These are phyloP conservation scores for Vitis rupestris DNA, from an alignment of 164 flowering plant species.

Conservation along the genomic window DNA sequence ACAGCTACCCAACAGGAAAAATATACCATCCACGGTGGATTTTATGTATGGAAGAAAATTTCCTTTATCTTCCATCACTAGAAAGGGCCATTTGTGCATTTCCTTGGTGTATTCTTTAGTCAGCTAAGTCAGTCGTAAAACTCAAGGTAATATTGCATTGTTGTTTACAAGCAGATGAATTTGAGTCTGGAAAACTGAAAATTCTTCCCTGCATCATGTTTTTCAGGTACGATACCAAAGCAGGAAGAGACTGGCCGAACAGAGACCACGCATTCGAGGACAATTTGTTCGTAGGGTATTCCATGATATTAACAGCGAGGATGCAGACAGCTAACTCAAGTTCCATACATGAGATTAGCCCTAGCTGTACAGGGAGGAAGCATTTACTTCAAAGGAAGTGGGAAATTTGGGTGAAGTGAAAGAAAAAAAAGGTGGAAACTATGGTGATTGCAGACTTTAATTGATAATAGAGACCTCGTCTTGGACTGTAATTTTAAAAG, in stretches of 20 bases:
- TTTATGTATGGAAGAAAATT: too few species aligned
- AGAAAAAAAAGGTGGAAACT: too few species aligned
- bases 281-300: slow-evolving; percentile 64
- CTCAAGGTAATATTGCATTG: not conserved
- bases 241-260: slow-evolving; percentile 76
- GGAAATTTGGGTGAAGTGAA: too few species aligned
- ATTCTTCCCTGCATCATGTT: slow-evolving; percentile 3
- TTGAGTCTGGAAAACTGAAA: too few species aligned
- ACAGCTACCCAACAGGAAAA: too few species aligned
- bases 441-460: too few species aligned
- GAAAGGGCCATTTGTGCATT: too few species aligned
- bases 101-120: too few species aligned
- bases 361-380: slow-evolving; percentile 11
- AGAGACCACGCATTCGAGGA: slow-evolving; percentile 78
- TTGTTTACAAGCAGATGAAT: not conserved
- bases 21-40: too few species aligned
- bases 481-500: too few species aligned
- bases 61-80: too few species aligned
- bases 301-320: slow-evolving; percentile 24
- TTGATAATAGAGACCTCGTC: too few species aligned
- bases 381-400: not conserved
- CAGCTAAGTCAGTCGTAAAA: not conserved
- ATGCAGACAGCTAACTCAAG: slow-evolving; percentile 6
- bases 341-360: slow-evolving; percentile 26
- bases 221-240: slow-evolving; percentile 75